Base-by-base conservation (phyloP, 768 basidiomycete species). In the Paxillus rubicundulus region DNA sequence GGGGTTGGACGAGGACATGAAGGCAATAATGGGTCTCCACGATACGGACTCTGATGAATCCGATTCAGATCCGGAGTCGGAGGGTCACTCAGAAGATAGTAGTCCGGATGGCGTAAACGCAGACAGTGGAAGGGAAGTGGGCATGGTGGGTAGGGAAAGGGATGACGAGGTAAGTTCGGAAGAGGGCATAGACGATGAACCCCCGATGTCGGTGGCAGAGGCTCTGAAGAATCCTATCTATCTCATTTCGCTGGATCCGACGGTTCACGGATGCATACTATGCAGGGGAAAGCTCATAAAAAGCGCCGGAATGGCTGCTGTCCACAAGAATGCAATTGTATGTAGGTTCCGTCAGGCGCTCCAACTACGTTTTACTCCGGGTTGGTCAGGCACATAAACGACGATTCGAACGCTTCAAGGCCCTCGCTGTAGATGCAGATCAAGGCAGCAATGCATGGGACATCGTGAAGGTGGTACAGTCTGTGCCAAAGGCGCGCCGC, bases 241-340 rank as follows among this genome's bases (percentile, higher is more conserved):
- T 65, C 63, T 80, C 57, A 70, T 84, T 32, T 78, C 82, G 4
- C 55, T 80, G 10, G 74, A 84, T 20, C 78, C 84, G 3, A 79
- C 79, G 20, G 63, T 80, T 33, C 77, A 78, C 56, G 77, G 74
- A 9, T 91, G 89, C 64, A 74, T 84, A 8, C 62, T 86, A 5
- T 92, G 89, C 66, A 87, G 85, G 10, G 83, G 82, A 36, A 92
- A 88, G 63, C 62, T 77, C n/a, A 74, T 92, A 37, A 89, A 89
- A 63, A 77, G 78, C 43, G 47, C 57, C 9, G 74, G 72, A 45
- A 82, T 86, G 81, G 71, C 78, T 33, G 69, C 75, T 51, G 67
- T 78, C 13, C 89, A 92, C 66, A 74, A 72, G 52, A 71, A 70
- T 9, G 86, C 88, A 32, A 82, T 78, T 69, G 89, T 82, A 77